A percentile compares a stretch with the other conserved stretches of the same genome.
phyloP scores from a whole-genome alignment of 1,284 basidiomycete species.

The Porogramme epimiltina region DNA sequence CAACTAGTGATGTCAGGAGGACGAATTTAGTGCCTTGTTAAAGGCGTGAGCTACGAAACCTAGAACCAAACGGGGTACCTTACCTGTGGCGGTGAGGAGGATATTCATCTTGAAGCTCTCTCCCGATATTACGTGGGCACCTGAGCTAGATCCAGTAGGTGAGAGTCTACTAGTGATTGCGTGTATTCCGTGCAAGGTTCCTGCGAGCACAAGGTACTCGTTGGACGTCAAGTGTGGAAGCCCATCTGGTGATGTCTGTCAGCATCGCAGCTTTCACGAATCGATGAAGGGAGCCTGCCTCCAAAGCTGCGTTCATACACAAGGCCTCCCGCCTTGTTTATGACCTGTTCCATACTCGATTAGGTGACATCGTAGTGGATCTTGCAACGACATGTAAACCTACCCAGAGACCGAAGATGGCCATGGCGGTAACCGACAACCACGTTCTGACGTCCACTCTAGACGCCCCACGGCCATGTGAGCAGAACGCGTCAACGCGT shows the following conservation, averaged over 20 bases:
- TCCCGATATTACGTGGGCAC: conserved; percentile 92
- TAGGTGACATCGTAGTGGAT: not conserved
- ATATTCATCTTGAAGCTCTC: conserved; percentile 93
- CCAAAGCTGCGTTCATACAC: conserved; percentile 93
- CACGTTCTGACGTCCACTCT: not conserved
- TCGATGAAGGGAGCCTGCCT: conserved; percentile 47
- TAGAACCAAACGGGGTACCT: conserved; percentile 27
- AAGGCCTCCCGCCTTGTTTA: conserved; percentile 98
- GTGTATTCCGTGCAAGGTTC: conserved; percentile 97
- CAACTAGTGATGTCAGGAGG: conserved; percentile 79
- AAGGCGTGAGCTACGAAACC: conserved; percentile 2
- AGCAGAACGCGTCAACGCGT: conserved; percentile 26
- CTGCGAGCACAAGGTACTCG: conserved; percentile 95
- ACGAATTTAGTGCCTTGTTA: conserved; percentile 94
- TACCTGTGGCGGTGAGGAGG: conserved; percentile 91
- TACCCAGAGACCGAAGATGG: conserved; percentile 84
- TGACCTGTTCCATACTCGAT: conserved; percentile 64
- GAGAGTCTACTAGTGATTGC: conserved; percentile 94
- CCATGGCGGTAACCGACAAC: conserved; percentile 40
- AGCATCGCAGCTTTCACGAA: conserved; percentile 14
- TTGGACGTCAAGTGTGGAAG: conserved; percentile 91
- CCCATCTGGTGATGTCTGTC: conserved; percentile 58
- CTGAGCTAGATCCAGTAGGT: conserved; percentile 81
- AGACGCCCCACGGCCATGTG: conserved; percentile 17
- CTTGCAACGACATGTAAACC: not conserved